These are phyloP conservation scores for Colletotrichum neosansevieriae DNA, from an alignment of 2,329 filamentous ascomycete species.

Conservation along the genomic window DNA sequence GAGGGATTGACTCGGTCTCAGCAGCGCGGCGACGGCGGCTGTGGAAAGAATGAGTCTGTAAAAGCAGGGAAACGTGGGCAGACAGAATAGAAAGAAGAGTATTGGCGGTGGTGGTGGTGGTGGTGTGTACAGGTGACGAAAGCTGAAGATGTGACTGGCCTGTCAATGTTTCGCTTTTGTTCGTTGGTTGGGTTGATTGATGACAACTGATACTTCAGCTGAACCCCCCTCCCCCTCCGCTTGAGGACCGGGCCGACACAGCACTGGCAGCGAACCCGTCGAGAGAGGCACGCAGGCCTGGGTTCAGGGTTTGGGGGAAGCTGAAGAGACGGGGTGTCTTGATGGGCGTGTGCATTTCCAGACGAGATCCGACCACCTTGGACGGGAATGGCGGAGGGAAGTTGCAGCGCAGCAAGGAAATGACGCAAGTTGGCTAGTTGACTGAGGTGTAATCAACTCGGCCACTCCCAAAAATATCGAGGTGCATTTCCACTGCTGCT, in stretches of 20 bases:
- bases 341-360: slow-evolving; percentile 2
- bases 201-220: slow-evolving; percentile 15
- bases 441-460: background rate
- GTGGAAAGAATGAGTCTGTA: background rate
- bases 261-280: slow-evolving; percentile 16
- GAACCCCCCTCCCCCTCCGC: slow-evolving; percentile 16
- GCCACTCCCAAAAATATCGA: slow-evolving; percentile 16
- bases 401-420: slow-evolving; percentile 17
- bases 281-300: background rate
- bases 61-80: slow-evolving; percentile 16
- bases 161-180: no score
- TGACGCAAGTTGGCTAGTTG: slow-evolving; percentile 10
- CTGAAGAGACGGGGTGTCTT: background rate
- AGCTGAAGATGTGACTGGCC: no score
- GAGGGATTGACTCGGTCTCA: background rate
- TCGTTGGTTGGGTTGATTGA: slow-evolving; percentile 10
- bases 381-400: background rate
- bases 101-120: background rate
- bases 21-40: background rate
- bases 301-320: slow-evolving; percentile 3
- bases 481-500: background rate
- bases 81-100: background rate
- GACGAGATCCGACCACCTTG: background rate
- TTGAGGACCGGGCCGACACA: slow-evolving; percentile 29
- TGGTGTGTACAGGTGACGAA: slow-evolving; percentile 27